Conservation (phyloP, 1,284 basidiomycete species). For the Cryptococcus maquisensis region DNA sequence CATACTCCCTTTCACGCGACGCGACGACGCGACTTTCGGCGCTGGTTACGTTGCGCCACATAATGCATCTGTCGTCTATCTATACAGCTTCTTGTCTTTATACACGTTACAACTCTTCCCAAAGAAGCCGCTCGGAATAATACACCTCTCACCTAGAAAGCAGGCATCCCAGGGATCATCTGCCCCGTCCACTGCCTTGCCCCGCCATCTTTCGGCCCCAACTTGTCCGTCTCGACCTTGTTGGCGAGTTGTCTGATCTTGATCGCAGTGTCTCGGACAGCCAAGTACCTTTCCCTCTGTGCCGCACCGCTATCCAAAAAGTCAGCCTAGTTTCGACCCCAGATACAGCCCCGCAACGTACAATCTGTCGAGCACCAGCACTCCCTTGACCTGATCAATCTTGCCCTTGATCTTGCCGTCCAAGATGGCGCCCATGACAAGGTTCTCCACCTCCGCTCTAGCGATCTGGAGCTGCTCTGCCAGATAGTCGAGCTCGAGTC, state of each 20-base stretch:
- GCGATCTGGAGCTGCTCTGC: constrained; percentile 93
- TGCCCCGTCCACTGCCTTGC: constrained; percentile 9
- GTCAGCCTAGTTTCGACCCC: neutral
- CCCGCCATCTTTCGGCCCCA: constrained; percentile 16
- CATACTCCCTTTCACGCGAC: neutral
- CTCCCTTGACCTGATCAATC: constrained; percentile 92
- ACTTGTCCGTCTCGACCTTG: constrained; percentile 31
- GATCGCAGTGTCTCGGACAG: constrained; percentile 73
- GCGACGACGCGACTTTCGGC: too few relatives aligned
- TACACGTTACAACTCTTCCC: neutral
- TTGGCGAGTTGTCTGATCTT: constrained; percentile 52
- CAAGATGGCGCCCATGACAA: constrained; percentile 87
- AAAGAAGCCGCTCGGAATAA: too few relatives aligned
- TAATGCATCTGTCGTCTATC: neutral
- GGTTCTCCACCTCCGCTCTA: constrained; percentile 80
- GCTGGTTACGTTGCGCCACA: too few relatives aligned
- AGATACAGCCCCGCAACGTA: too few relatives aligned
- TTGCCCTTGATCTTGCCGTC: constrained; percentile 92
- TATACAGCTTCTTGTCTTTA: neutral
- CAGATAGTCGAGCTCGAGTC: constrained; percentile 84
- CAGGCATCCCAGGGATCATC: neutral
- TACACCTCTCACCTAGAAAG: too few relatives aligned
- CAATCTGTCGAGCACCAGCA: constrained; percentile 84
- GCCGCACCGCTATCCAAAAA: constrained; percentile 63
- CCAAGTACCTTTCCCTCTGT: constrained; percentile 75